These are phyloP conservation scores for Nothophaeocryptopus gaeumannii DNA, from an alignment of 2,329 filamentous ascomycete genomes.

Conservation along the genomic window DNA sequence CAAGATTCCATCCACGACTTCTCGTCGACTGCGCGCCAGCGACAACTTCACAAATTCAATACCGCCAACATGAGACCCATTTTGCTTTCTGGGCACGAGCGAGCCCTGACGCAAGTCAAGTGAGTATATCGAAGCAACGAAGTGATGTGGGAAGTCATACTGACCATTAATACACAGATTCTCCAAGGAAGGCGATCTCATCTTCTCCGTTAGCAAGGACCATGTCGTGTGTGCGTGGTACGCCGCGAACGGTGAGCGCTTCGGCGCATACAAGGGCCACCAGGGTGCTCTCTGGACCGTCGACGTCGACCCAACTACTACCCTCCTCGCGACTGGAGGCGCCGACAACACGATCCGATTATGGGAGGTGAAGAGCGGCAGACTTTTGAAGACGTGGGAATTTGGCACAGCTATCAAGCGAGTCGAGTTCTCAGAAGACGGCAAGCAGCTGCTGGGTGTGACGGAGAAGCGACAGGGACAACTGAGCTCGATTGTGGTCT, in stretches of 20 bases:
- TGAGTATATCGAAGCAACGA: conserved; percentile 8
- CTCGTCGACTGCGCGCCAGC: too few species aligned
- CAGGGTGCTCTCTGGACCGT: conserved; percentile 98
- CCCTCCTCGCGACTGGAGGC: conserved; percentile 88
- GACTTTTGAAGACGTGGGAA: conserved; percentile 94
- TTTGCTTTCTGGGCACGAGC: conserved; percentile 82
- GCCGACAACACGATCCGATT: conserved; percentile 98
- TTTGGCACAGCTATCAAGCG: conserved; percentile 96
- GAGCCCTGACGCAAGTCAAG: conserved; percentile 34
- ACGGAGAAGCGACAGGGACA: conserved; percentile 99
- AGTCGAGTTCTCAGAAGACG: conserved; percentile 95
- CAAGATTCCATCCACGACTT: too few species aligned
- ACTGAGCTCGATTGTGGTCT: conserved; percentile 87
- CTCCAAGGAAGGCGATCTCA: conserved; percentile 91
- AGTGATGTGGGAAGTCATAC: too few species aligned
- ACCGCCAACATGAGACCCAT: conserved; percentile 84
- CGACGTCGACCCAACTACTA: conserved; percentile 88
- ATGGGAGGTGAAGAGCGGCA: conserved; percentile 93
- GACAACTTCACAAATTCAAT: conserved; percentile 7
- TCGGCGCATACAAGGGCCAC: conserved; percentile 95
- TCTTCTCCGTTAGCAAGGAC: conserved; percentile 95
- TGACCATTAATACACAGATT: conserved; percentile 56
- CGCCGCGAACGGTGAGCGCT: conserved; percentile 94
- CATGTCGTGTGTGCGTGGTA: conserved; percentile 97
- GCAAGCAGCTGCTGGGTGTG: conserved; percentile 82